phyloP scores from a whole-genome alignment of 148 eudicot genomes.

The Rhododendron griersonianum region DNA sequence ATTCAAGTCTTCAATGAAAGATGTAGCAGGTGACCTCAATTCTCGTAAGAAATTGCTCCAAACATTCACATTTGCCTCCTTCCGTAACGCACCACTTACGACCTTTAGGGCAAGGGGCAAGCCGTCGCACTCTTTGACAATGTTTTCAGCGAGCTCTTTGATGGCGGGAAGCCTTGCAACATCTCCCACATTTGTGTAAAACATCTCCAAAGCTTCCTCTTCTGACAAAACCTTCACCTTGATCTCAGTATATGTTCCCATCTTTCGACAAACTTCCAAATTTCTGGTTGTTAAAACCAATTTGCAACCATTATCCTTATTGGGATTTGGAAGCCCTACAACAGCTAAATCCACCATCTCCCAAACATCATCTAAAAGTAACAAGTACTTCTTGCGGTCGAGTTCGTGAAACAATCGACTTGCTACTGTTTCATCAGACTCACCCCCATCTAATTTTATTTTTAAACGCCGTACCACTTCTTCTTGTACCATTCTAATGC shows the following conservation, averaged over 20 bases:
- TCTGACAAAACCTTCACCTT: neutral
- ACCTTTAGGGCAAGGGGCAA: too few species aligned
- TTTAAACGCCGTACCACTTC: neutral
- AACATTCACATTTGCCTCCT: neutral
- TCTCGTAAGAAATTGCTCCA: neutral
- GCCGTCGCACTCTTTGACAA: too few species aligned
- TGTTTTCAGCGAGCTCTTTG: neutral
- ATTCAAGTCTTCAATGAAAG: neutral
- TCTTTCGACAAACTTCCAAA: neutral
- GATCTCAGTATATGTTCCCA: neutral
- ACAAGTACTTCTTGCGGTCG: neutral
- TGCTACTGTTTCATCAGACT: neutral
- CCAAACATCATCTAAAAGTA: conserved; percentile 8
- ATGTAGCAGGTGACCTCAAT: neutral
- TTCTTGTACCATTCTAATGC: neutral
- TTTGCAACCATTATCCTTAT: neutral
- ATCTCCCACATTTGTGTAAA: neutral
- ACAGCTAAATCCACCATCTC: neutral
- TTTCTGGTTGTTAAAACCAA: neutral
- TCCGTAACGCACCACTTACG: too few species aligned
- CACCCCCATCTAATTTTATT: neutral
- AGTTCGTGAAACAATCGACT: neutral
- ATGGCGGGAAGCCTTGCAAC: neutral
- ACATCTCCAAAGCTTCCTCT: neutral
- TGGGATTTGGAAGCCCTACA: neutral